A percentile compares a stretch with the other conserved stretches of the same genome.
Evolutionary conservation across 495 filamentous ascomycete species (phyloP).

Genomic region (Staphylotrichum longicolle): DNA sequence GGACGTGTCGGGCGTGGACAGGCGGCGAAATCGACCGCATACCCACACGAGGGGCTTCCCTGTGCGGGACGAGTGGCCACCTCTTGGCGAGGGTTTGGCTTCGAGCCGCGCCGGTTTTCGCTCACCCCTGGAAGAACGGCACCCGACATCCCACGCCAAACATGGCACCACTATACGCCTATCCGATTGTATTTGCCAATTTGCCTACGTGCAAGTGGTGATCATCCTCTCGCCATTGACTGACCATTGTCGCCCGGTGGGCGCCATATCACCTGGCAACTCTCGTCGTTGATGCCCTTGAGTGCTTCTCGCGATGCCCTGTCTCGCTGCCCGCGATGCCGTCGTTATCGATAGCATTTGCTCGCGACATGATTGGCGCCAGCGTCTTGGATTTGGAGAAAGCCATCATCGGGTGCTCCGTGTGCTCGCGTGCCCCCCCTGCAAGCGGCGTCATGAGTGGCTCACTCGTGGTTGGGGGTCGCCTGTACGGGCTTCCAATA

Average conservation of each 20-base stretch:
- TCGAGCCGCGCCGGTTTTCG: constrained; percentile 26
- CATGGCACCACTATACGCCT: constrained; percentile 9
- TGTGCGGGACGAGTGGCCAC: constrained; percentile 25
- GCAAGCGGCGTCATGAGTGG: background rate
- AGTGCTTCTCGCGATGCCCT: no score
- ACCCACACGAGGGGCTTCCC: constrained; percentile 12
- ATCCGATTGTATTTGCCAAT: constrained; percentile 14
- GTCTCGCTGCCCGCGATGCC: background rate
- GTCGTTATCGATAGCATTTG: constrained; percentile 9
- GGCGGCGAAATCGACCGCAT: constrained; percentile 19
- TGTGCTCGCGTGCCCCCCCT: constrained; percentile 16
- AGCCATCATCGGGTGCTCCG: constrained; percentile 6
- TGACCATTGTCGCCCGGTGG: background rate
- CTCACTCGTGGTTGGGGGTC: constrained; percentile 7
- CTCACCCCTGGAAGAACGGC: constrained; percentile 18
- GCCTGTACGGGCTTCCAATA: background rate
- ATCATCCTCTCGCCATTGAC: constrained; percentile 6
- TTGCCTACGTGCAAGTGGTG: constrained; percentile 8
- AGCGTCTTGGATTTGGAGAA: background rate
- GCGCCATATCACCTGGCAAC: no score
- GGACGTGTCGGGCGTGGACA: constrained; percentile 1
- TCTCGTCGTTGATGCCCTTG: no score
- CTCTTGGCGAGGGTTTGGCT: constrained; percentile 24
- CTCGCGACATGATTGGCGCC: constrained; percentile 9
- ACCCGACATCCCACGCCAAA: constrained; percentile 20